Evolutionary conservation across 495 filamentous ascomycete genomes (phyloP), one percentile per base, ranked within the genome.

Genomic region (Trichocladium antarcticum): DNA sequence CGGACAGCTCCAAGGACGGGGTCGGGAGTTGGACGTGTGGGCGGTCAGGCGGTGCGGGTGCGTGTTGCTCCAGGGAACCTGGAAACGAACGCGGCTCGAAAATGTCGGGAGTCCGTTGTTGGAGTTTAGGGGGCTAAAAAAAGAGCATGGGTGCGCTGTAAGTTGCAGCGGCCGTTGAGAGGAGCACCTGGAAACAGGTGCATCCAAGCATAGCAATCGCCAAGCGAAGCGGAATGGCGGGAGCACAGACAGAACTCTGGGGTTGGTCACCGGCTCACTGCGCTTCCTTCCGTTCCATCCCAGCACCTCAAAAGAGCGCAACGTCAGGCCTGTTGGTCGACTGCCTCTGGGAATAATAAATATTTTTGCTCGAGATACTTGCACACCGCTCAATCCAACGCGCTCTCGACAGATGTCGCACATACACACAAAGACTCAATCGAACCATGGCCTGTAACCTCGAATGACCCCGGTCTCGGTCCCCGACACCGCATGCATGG

Each of bases 101-200:
- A 45, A 37, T 32, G 35, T 52, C 45, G 40, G 49, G 24, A 37
- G 28, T 15, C 41, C 45, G 49, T 52, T 20, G 45, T 52, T 53
- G 37, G 47, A 53, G 55, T 53, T 57, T 48, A 53, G 50, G 50
- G 54, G 55, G 41, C 44, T 34, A 22, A 45, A 40, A 49, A 42
- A 50, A 48, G 35, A 43, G 42, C 49, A 52, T 44, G 49, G 49
- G 54, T 20, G 6, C 20, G 20, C 15, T 43, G 41, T 20, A 43
- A 9, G 41, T 20, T 32, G 22, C 9, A 27, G n/a, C 3, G 41
- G 10, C 16, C 47, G 43, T 45, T 51, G 53, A 51, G 47, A 51
- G 45, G 54, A 21, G 37, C 28, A 40, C 5, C n/a, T n/a, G n/a
- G n/a, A n/a, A n/a, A n/a, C n/a, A n/a, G n/a, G n/a, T n/a, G n/a